Conservation (phyloP, 2,329 filamentous ascomycete genomes). For the Cordyceps cateniannulata region DNA sequence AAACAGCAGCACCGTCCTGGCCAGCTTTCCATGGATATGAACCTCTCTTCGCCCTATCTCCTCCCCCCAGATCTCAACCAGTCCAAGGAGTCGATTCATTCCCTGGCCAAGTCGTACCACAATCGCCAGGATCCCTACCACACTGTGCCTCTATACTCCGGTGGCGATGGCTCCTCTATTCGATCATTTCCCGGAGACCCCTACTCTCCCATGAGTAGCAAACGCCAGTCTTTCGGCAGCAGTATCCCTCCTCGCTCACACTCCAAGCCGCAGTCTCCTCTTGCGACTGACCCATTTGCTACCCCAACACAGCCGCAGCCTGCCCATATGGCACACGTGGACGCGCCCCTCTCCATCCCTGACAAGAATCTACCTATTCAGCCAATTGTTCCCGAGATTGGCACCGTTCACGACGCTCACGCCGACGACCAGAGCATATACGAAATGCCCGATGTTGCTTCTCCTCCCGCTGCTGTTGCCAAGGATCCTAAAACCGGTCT, state of each 20-base stretch:
- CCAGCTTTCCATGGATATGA: conserved; percentile 66
- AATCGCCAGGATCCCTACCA: conserved; percentile 82
- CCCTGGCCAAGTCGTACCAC: conserved; percentile 68
- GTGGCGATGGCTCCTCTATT: conserved; percentile 50
- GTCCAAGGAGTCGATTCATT: conserved; percentile 81
- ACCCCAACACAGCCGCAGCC: conserved; percentile 27
- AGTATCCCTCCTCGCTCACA: conserved; percentile 30
- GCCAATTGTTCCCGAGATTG: conserved; percentile 34
- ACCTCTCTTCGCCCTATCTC: conserved; percentile 81
- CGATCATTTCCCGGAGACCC: conserved; percentile 41
- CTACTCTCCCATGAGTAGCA: conserved; percentile 37
- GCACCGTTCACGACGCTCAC: conserved; percentile 24
- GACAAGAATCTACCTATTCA: conserved; percentile 25
- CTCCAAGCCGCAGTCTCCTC: conserved; percentile 38
- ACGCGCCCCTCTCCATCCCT: conserved; percentile 16
- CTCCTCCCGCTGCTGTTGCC: conserved; percentile 24
- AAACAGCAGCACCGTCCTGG: conserved; percentile 41
- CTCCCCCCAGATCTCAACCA: conserved; percentile 73
- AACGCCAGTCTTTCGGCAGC: conserved; percentile 25
- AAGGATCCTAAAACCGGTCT: conserved; percentile 21
- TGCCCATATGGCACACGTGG: conserved; percentile 17
- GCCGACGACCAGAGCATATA: conserved; percentile 17
- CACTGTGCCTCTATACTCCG: conserved; percentile 49
- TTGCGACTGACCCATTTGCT: conserved; percentile 27
- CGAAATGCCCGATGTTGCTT: conserved; percentile 24